These are phyloP conservation scores for Fusarium succisae DNA, from an alignment of 2,329 filamentous ascomycete genomes.

Conservation along the genomic window DNA sequence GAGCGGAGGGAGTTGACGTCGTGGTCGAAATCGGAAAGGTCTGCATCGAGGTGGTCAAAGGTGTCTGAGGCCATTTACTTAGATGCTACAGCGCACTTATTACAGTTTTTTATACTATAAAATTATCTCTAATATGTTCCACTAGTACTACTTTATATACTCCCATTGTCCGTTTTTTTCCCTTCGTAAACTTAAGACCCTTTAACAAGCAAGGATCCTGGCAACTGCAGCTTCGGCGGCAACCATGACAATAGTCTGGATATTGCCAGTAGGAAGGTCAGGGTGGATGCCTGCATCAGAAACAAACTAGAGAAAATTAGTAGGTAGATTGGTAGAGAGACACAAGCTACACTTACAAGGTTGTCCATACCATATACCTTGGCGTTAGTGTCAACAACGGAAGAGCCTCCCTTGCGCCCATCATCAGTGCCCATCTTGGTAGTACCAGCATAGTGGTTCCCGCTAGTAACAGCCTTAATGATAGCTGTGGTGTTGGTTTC, in stretches of 20 bases:
- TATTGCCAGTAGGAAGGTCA: slow-evolving; percentile 73
- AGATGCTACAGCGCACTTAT: background rate
- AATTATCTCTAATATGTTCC: background rate
- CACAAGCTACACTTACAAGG: slow-evolving; percentile 45
- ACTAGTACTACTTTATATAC: background rate
- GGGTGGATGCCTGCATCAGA: slow-evolving; percentile 75
- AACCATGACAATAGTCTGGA: slow-evolving; percentile 69
- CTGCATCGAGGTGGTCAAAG: background rate
- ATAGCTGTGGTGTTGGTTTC: slow-evolving; percentile 43
- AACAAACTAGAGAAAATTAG: slow-evolving; percentile 55
- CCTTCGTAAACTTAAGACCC: background rate
- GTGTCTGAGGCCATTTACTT: background rate
- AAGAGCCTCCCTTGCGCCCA: slow-evolving; percentile 60
- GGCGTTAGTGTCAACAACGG: slow-evolving; percentile 70
- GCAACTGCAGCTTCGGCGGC: slow-evolving; percentile 68
- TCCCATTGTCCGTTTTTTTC: fast-evolving
- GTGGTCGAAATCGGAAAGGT: background rate
- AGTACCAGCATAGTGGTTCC: slow-evolving; percentile 63
- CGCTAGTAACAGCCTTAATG: slow-evolving; percentile 46
- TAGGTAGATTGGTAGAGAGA: fast-evolving
- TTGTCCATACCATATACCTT: slow-evolving; percentile 74
- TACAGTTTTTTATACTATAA: fast-evolving
- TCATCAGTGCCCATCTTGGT: slow-evolving; percentile 68
- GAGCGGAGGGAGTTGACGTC: background rate
- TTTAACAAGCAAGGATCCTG: slow-evolving; percentile 22